Percentiles rank a stretch among this genome's conserved stretches.
These are phyloP conservation scores for Harrya chromipes DNA, from an alignment of 768 basidiomycete species.

Conservation along the genomic window DNA sequence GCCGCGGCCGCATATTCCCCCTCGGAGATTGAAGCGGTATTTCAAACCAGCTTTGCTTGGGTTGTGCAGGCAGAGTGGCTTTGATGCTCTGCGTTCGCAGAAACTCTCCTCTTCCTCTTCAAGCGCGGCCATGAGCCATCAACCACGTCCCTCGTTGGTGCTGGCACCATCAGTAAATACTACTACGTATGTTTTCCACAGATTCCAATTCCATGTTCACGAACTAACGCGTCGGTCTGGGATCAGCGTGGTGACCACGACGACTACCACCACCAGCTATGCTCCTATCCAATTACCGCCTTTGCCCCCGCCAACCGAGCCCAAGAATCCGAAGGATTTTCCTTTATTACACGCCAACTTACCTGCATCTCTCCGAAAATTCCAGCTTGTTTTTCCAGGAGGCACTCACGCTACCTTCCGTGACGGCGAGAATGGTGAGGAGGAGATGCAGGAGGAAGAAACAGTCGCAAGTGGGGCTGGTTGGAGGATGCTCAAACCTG, in stretches of 20 bases:
- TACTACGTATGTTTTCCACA: conserved; percentile 58
- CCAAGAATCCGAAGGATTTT: conserved; percentile 77
- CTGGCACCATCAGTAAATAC: conserved; percentile 83
- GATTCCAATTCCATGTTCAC: background rate
- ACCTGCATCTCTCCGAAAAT: conserved; percentile 69
- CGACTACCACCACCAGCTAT: conserved; percentile 86
- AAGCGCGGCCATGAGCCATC: conserved; percentile 53
- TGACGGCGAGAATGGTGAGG: conserved; percentile 60
- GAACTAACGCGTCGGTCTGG: conserved; percentile 23
- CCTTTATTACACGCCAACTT: conserved; percentile 73
- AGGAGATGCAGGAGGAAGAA: conserved; percentile 71
- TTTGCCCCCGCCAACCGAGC: conserved; percentile 64
- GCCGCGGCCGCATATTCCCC: conserved; percentile 7
- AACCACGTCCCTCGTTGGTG: conserved; percentile 62
- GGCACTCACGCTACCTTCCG: conserved; percentile 78
- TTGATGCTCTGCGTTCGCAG: conserved; percentile 30
- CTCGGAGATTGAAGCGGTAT: conserved; percentile 25
- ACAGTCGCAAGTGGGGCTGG: conserved; percentile 61
- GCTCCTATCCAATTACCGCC: conserved; percentile 82
- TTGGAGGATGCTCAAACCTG: conserved; percentile 73
- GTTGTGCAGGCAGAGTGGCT: conserved; percentile 34
- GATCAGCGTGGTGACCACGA: conserved; percentile 82
- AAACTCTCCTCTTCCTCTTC: conserved; percentile 23
- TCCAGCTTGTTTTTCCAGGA: conserved; percentile 78
- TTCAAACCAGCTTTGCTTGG: conserved; percentile 25